phyloP scores from a whole-genome alignment of 805 yeast genomes.

The Candida corydali region DNA sequence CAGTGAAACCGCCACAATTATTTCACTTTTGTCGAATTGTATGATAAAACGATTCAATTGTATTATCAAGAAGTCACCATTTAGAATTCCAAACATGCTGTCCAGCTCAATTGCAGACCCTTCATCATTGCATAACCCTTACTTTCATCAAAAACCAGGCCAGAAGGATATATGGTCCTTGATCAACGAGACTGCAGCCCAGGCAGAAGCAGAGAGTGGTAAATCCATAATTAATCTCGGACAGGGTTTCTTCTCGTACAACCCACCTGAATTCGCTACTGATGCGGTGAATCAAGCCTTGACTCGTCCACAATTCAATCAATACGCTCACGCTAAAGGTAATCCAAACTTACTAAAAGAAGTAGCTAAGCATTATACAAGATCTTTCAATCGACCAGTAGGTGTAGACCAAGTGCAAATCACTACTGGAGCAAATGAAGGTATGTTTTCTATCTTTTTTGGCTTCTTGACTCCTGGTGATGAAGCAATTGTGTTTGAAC shows the following conservation, averaged over 20 bases:
- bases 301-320: constrained; percentile 72
- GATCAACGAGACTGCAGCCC: constrained; percentile 92
- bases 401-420: constrained; percentile 64
- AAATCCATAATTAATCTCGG: constrained; percentile 84
- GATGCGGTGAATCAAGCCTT: constrained; percentile 77
- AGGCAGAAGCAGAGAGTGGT: constrained; percentile 65
- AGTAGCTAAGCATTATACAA: constrained; percentile 66
- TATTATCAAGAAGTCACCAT: no score
- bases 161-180: constrained; percentile 93
- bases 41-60: not conserved
- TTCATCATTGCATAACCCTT: constrained; percentile 49
- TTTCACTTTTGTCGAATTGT: no score
- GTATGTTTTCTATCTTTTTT: constrained; percentile 78
- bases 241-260: constrained; percentile 94
- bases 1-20: not conserved
- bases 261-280: constrained; percentile 92
- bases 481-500: constrained; percentile 94
- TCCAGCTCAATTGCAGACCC: no score
- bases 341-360: constrained; percentile 71
- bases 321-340: constrained; percentile 90
- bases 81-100: no score
- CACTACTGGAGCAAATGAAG: constrained; percentile 97
- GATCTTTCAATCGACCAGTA: constrained; percentile 55
- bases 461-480: constrained; percentile 86
- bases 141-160: constrained; percentile 54